Evolutionary conservation across 1,139 yeast genomes (phyloP), one percentile per base, ranked within the genome.

Genomic region (Blastobotrys indianensis): DNA sequence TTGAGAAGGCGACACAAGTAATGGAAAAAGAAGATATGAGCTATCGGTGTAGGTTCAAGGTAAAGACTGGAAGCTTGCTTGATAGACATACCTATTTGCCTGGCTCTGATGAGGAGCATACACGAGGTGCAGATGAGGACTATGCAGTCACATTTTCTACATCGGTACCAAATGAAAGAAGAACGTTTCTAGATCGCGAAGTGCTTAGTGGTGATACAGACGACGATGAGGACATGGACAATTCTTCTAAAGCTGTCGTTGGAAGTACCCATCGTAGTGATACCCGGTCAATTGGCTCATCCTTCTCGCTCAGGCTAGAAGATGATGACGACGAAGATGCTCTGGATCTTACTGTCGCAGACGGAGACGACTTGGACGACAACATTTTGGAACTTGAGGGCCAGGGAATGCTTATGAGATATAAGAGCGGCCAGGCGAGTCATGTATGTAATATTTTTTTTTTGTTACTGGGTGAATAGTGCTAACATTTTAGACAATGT

Each of bases 331-430:
- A 32, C 20, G 38, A 33, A 4, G 42, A 50, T n/a, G 25, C n/a
- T n/a, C n/a, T 20, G 7, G 25, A 20, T 4, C 25, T 4, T 20
- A 20, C 25, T 7, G 25, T 20, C 7, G 25, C 25, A 4, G 25
- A 20, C 25, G 25, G 6, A 20, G 25, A 20, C 25, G 25, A 20
- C 25, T 7, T 20, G 7, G 25, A 20, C 7, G 25, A 20, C 25
- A 20, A 20, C 25, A 39, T 51, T 54, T 41, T 66, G 61, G 94
- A 86, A 56, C 68, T 92, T 36, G 98, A 90, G 62, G 97, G 96
- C 0, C 97, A 90, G 59, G 99, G 99, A 5, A 83, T 92, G n/a
- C 65, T 92, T 32, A 83, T 92, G n/a, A 85, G 80, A 54, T 85
- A 84, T 56, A 65, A 74, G 3, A 68, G 80, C 0, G 72, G 72